A percentile compares a stretch with the other conserved stretches of the same genome.
phyloP scores from a whole-genome alignment of 139 green algal species.

The Closterium sp. region DNA sequence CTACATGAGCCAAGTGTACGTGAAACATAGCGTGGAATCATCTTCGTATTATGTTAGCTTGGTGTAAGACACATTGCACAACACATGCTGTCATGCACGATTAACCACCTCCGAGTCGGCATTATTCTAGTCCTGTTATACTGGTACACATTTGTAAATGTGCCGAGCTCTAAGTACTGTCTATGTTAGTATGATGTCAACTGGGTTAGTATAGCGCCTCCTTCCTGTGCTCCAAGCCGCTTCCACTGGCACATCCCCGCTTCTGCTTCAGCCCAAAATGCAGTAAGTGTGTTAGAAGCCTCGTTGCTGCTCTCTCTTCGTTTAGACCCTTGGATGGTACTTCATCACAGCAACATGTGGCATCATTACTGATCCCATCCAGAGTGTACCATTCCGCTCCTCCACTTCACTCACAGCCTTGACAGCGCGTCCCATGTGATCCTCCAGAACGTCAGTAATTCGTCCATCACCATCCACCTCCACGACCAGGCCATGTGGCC shows the following conservation, averaged over 20 bases:
- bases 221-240: background rate
- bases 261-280: background rate
- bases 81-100: too few relatives aligned
- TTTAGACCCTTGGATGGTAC: background rate
- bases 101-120: too few relatives aligned
- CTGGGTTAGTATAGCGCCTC: background rate
- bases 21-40: too few relatives aligned
- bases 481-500: constrained; percentile 16
- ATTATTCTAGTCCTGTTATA: too few relatives aligned
- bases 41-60: too few relatives aligned
- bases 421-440: background rate
- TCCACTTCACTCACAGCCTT: constrained; percentile 27
- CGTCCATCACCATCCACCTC: constrained; percentile 26
- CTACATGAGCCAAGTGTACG: too few relatives aligned
- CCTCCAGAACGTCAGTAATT: constrained; percentile 29
- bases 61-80: too few relatives aligned
- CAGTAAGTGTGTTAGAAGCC: background rate
- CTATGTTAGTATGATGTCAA: background rate
- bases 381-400: constrained; percentile 21
- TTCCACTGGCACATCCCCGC: background rate
- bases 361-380: background rate
- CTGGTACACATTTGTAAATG: background rate
- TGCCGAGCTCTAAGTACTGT: background rate
- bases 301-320: background rate
- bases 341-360: background rate